Conservation (phyloP, 2,329 filamentous ascomycete genomes). For the Sporothrix variecibatus region DNA sequence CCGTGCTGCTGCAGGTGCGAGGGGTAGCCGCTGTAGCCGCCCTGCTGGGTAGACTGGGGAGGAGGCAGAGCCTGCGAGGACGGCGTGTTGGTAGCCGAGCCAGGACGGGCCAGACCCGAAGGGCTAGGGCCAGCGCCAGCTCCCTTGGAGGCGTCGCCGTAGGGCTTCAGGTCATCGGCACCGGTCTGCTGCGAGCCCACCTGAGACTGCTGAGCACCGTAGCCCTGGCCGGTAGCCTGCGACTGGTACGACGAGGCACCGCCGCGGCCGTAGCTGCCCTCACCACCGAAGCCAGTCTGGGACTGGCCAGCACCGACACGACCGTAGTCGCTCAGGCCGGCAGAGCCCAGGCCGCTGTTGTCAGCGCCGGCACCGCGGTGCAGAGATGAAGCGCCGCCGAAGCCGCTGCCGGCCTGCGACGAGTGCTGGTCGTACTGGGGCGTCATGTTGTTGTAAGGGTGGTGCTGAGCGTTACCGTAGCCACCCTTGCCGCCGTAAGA, state of each 20-base stretch:
- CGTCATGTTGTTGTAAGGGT: slow-evolving; percentile 56
- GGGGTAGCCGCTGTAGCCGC: slow-evolving; percentile 57
- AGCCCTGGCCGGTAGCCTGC: slow-evolving; percentile 53
- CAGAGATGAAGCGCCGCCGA: slow-evolving; percentile 53
- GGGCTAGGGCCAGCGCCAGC: slow-evolving; percentile 55
- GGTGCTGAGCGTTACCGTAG: slow-evolving; percentile 59
- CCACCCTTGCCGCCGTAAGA: slow-evolving; percentile 59
- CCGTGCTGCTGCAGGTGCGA: slow-evolving; percentile 51
- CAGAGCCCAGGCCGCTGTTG: slow-evolving; percentile 49
- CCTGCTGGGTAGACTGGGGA: slow-evolving; percentile 55
- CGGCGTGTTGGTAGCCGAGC: slow-evolving; percentile 58
- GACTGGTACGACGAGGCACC: slow-evolving; percentile 56
- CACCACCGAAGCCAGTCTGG: slow-evolving; percentile 54
- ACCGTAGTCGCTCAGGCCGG: slow-evolving; percentile 55
- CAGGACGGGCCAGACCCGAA: slow-evolving; percentile 55
- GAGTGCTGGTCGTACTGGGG: slow-evolving; percentile 60
- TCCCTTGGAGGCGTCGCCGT: slow-evolving; percentile 55
- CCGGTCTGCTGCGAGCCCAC: slow-evolving; percentile 45
- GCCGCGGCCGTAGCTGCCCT: slow-evolving; percentile 54
- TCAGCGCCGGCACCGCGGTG: slow-evolving; percentile 50
- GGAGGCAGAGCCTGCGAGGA: slow-evolving; percentile 57
- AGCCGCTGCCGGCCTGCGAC: slow-evolving; percentile 52
- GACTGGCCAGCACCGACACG: slow-evolving; percentile 54
- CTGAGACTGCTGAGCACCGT: slow-evolving; percentile 53
- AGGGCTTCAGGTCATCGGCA: slow-evolving; percentile 60